A percentile compares a stretch with the other conserved stretches of the same genome.
Evolutionary conservation across 2,329 filamentous ascomycete species (phyloP).

Genomic region (Trichoderma sp.): DNA sequence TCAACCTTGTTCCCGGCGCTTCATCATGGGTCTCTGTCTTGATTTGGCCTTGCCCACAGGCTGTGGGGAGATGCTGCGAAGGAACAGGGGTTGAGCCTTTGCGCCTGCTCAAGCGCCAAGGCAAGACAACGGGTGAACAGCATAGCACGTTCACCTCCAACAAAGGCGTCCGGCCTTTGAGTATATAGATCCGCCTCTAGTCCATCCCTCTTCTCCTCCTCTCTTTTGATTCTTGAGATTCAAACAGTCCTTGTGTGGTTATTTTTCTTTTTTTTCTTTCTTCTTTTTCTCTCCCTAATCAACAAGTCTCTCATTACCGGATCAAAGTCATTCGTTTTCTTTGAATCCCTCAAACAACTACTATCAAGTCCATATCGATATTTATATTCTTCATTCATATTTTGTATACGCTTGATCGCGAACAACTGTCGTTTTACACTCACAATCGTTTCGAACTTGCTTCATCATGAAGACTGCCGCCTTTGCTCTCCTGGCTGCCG

Average conservation of each 20-base stretch:
- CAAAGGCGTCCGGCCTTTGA: slow-evolving; percentile 9
- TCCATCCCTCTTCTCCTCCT: background rate
- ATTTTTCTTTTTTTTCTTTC: background rate
- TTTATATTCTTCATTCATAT: slow-evolving; percentile 24
- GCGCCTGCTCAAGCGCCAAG: slow-evolving; percentile 8
- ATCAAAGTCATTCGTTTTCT: slow-evolving; percentile 59
- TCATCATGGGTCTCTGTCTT: slow-evolving; percentile 9
- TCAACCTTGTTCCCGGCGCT: slow-evolving; percentile 9
- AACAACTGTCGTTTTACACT: background rate
- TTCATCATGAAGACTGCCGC: slow-evolving; percentile 50
- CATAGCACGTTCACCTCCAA: background rate
- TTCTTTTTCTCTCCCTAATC: background rate
- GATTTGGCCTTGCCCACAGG: slow-evolving; percentile 5
- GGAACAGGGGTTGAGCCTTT: background rate
- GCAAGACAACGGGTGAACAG: background rate
- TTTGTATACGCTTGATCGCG: slow-evolving; percentile 15
- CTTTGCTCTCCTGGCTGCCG: slow-evolving; percentile 49
- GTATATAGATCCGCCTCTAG: slow-evolving; percentile 31
- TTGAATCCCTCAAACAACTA: slow-evolving; percentile 37
- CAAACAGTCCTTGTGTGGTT: slow-evolving; percentile 16
- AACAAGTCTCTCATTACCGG: slow-evolving; percentile 24
- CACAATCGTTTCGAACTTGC: slow-evolving; percentile 19
- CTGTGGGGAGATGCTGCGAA: background rate
- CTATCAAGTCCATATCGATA: slow-evolving; percentile 23
- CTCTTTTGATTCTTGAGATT: background rate